Conservation (phyloP, 2,329 filamentous ascomycete species). For the Lachnum nothofagi region DNA sequence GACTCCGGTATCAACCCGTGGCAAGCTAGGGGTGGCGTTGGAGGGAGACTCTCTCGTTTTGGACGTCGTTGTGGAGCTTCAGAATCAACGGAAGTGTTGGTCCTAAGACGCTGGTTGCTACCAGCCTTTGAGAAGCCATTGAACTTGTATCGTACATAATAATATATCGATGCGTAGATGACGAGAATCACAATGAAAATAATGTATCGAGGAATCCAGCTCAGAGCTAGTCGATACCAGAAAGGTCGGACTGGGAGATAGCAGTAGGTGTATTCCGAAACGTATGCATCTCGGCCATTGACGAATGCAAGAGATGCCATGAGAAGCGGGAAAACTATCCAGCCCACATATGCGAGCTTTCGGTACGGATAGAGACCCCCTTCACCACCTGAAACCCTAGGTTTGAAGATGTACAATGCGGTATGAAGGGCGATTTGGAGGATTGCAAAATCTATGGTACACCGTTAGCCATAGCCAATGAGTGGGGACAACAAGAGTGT, state of each 20-base stretch:
- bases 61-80: slow-evolving; percentile 3
- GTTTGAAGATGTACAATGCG: slow-evolving; percentile 64
- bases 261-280: slow-evolving; percentile 63
- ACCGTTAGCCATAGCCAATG: slow-evolving; percentile 6
- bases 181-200: slow-evolving; percentile 59
- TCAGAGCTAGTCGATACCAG: slow-evolving; percentile 64
- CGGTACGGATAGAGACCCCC: slow-evolving; percentile 67
- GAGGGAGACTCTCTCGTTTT: slow-evolving; percentile 17
- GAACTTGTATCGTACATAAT: slow-evolving; percentile 50
- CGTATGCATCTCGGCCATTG: slow-evolving; percentile 49
- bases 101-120: slow-evolving; percentile 8
- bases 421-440: slow-evolving; percentile 71
- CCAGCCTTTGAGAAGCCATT: slow-evolving; percentile 24
- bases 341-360: slow-evolving; percentile 52
- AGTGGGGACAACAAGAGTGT: slow-evolving; percentile 16
- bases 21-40: slow-evolving; percentile 22
- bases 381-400: slow-evolving; percentile 42
- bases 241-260: slow-evolving; percentile 60
- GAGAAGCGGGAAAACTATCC: slow-evolving; percentile 53
- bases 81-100: slow-evolving; percentile 10
- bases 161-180: slow-evolving; percentile 65
- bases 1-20: slow-evolving; percentile 29
- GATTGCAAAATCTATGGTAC: slow-evolving; percentile 55
- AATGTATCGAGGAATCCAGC: slow-evolving; percentile 70
- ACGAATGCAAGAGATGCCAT: slow-evolving; percentile 61